phyloP scores from a whole-genome alignment of 352 stramenopile genomes.

The Phytophthora pisi region DNA sequence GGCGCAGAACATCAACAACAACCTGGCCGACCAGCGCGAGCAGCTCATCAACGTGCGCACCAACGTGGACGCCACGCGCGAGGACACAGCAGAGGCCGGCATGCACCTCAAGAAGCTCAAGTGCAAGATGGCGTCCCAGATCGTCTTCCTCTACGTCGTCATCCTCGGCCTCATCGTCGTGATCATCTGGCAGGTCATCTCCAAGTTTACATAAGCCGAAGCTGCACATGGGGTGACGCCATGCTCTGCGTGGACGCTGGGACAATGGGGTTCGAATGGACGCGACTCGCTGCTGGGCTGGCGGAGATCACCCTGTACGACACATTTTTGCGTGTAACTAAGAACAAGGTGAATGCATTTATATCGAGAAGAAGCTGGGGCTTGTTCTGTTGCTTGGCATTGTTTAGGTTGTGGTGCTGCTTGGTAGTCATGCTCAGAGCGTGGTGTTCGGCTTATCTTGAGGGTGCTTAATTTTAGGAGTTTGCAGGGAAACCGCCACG shows the following conservation, averaged over 20 bases:
- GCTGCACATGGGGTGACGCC: neutral
- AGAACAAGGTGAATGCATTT: conserved; percentile 41
- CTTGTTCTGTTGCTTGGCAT: neutral
- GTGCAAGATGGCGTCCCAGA: conserved; percentile 81
- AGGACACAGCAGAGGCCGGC: conserved; percentile 72
- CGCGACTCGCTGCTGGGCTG: conserved; percentile 6
- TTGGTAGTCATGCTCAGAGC: neutral
- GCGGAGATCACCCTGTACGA: conserved; percentile 23
- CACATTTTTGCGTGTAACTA: conserved; percentile 47
- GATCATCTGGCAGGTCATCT: conserved; percentile 77
- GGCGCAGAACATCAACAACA: conserved; percentile 71
- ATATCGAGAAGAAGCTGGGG: conserved; percentile 12
- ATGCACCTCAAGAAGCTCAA: conserved; percentile 80
- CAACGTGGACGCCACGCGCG: conserved; percentile 77
- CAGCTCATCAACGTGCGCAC: conserved; percentile 77
- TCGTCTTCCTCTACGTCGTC: conserved; percentile 80
- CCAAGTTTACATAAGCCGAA: conserved; percentile 52
- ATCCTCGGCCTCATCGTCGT: conserved; percentile 72
- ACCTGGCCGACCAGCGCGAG: conserved; percentile 69
- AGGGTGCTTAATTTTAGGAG: neutral
- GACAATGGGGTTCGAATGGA: too few species aligned
- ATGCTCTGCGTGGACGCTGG: neutral
- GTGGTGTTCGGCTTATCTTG: neutral
- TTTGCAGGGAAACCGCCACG: conserved; percentile 7
- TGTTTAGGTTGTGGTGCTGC: neutral